Conservation (phyloP, 1,284 basidiomycete species). For the Crucibulum parvulum region DNA sequence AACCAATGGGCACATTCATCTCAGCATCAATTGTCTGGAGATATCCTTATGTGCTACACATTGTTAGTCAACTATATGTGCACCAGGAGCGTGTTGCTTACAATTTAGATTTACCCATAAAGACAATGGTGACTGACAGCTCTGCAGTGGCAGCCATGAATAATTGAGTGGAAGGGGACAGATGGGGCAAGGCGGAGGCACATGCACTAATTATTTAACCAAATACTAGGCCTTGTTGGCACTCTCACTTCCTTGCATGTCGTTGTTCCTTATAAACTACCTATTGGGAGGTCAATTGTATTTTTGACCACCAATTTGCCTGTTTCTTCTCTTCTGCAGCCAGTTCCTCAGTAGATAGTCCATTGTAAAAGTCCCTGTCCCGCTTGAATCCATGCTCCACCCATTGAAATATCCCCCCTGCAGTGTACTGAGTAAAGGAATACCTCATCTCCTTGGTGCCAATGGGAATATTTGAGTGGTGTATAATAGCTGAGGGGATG, state of each 20-base stretch:
- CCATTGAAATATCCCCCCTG: conserved; percentile 8
- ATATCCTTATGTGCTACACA: conserved; percentile 10
- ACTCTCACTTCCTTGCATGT: too few species aligned
- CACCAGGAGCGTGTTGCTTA: not conserved
- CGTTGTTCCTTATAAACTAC: too few species aligned
- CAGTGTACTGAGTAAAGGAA: conserved; percentile 9
- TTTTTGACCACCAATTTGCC: too few species aligned
- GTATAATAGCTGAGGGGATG: conserved; percentile 7
- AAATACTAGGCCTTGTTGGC: too few species aligned
- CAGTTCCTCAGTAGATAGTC: too few species aligned
- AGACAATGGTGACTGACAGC: not conserved
- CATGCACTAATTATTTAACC: not conserved
- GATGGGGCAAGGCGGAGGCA: not conserved
- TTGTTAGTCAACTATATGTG: not conserved
- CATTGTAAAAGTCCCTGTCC: too few species aligned
- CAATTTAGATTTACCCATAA: not conserved
- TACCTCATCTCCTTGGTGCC: not conserved
- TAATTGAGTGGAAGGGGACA: not conserved
- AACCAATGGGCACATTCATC: conserved; percentile 8
- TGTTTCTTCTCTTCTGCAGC: too few species aligned
- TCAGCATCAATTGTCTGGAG: conserved; percentile 7
- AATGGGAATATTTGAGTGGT: conserved; percentile 8
- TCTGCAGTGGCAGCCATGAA: not conserved
- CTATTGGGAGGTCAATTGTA: too few species aligned
- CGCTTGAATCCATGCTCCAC: conserved; percentile 5